Base-by-base conservation (phyloP, 2,329 filamentous ascomycete genomes). In the Colletotrichum euphorbiae region DNA sequence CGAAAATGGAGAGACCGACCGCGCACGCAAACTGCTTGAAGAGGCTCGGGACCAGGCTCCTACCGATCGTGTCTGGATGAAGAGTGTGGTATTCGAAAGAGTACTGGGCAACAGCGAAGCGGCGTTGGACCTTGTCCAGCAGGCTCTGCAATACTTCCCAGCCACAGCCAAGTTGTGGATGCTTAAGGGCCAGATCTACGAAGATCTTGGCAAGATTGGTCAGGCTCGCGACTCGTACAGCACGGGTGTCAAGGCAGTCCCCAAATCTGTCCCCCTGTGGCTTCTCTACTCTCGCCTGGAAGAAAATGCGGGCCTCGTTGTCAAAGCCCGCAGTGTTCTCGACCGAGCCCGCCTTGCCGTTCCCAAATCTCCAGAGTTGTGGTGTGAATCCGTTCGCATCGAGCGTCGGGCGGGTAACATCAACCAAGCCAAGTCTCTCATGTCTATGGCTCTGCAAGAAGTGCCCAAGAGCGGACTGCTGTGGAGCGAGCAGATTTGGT, bases 121-220 rank as follows among this genome's bases (percentile, higher is more conserved):
- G 1, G 94, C 96, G 0, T 85, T 99, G 13, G 92, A 97, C 74
- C 89, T 99, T 11, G 93, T 93, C 48, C 93, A 94, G 68, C 91
- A 97, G 76, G 96, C 91, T 1, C 83, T 99, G 40, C 91, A 94
- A 72, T 86, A 93, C 9, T 99, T 97, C 82, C 95, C 96, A 1
- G 88, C 90, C 50, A 89, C 91, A 12, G 87, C 93, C 59, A 98
- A 98, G 80, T 85, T 99, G 24, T 98, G 95, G 91, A 98, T 98
- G 92, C 93, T 97, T 83, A 99, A 99, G 81, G 96, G 97, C 0
- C 96, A 99, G 77, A 96, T 98, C 70, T 99, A 99, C 83, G 92
- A 98, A 76, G 87, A 90, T 48, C 86, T 94, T 52, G 90, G 88
- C 73, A 94, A 93, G 80, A 82, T 91, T 13, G 90, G 91, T 0